Evolutionary conservation across 352 stramenopile species (phyloP).

Genomic region (Phytophthora rubi): DNA sequence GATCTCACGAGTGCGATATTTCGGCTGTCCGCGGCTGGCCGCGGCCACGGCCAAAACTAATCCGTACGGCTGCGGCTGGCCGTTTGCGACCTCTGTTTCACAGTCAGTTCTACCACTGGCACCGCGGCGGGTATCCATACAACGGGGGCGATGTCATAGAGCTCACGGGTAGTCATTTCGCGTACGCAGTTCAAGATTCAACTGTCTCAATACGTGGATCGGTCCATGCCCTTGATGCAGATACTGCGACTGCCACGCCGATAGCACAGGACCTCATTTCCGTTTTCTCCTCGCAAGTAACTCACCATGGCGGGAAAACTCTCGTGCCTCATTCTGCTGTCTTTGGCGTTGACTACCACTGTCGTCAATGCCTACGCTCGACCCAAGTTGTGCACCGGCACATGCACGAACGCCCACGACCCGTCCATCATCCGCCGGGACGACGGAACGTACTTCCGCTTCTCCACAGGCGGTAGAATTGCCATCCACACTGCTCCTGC

Average conservation of each 20-base stretch:
- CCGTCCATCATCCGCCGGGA: conserved; percentile 42
- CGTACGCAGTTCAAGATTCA: background rate
- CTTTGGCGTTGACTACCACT: conserved; percentile 10
- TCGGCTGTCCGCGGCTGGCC: too few relatives aligned
- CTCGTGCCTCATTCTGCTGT: conserved; percentile 17
- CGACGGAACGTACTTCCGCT: conserved; percentile 56
- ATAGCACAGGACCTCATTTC: background rate
- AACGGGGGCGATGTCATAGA: background rate
- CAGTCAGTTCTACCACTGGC: conserved; percentile 9
- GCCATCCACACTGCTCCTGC: conserved; percentile 46
- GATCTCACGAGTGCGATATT: too few relatives aligned
- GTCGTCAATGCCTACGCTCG: conserved; percentile 24
- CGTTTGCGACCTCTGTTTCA: background rate
- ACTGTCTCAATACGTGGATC: background rate
- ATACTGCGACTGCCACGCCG: background rate
- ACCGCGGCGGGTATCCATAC: conserved; percentile 4
- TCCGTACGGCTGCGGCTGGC: too few relatives aligned
- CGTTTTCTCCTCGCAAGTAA: background rate
- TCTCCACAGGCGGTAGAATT: conserved; percentile 50
- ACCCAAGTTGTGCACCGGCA: conserved; percentile 23
- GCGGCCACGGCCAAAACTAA: too few relatives aligned
- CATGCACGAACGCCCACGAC: conserved; percentile 46
- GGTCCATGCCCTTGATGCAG: background rate
- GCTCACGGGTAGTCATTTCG: background rate
- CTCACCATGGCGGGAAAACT: conserved; percentile 12